Evolutionary conservation across 495 filamentous ascomycete genomes (phyloP).

Genomic region (Aspergillus leporis): DNA sequence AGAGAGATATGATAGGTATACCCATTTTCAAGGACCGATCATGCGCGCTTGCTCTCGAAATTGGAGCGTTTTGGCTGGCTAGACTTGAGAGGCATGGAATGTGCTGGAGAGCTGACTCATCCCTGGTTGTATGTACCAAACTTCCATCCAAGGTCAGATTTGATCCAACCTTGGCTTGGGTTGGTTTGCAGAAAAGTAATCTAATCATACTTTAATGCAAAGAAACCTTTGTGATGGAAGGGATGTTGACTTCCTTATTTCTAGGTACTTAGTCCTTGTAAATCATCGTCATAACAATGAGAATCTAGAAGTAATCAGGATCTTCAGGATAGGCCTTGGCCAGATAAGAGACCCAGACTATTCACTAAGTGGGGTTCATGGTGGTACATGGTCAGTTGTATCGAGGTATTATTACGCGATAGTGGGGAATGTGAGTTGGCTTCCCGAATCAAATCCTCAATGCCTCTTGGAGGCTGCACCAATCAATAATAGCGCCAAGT

Average conservation of each 20-base stretch:
- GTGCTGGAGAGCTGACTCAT: constrained; percentile 1
- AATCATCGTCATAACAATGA: neutral
- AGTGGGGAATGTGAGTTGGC: constrained; percentile 24
- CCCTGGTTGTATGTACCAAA: neutral
- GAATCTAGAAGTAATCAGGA: neutral
- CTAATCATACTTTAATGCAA: neutral
- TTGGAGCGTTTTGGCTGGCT: neutral
- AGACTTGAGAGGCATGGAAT: neutral
- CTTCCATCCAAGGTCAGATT: neutral
- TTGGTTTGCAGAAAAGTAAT: neutral
- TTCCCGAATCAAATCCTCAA: constrained; percentile 20
- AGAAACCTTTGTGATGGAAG: neutral
- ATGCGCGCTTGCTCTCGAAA: too few relatives aligned
- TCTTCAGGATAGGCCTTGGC: neutral
- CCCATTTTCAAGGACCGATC: neutral
- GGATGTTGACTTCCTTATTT: neutral
- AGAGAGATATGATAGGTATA: neutral
- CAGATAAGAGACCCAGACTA: neutral
- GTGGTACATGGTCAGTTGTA: constrained; percentile 1
- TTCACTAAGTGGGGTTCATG: neutral
- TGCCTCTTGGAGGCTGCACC: constrained; percentile 19
- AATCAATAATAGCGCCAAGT: constrained; percentile 22
- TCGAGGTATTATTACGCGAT: constrained; percentile 4
- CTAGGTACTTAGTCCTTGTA: neutral
- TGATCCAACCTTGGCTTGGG: too few relatives aligned